These are phyloP conservation scores for Mortierella sp. DNA, from an alignment of 371 early-diverging fungal species.

Conservation along the genomic window DNA sequence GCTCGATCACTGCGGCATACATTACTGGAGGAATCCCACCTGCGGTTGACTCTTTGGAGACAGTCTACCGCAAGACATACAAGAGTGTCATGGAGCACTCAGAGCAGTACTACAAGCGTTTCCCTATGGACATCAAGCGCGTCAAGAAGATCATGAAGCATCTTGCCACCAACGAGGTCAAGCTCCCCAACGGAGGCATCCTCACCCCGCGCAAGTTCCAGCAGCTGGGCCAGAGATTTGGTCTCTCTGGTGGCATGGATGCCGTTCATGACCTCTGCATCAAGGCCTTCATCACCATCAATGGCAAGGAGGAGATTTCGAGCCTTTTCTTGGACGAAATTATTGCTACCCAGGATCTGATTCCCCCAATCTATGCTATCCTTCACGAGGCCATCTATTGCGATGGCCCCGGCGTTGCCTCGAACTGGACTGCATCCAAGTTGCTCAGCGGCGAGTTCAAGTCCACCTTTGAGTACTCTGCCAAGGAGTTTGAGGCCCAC, in stretches of 20 bases:
- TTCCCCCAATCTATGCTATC: slow-evolving; percentile 72
- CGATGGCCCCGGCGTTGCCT: slow-evolving; percentile 67
- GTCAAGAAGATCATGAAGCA: slow-evolving; percentile 72
- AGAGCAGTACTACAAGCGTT: slow-evolving; percentile 75
- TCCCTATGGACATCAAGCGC: slow-evolving; percentile 73
- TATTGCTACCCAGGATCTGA: slow-evolving; percentile 42
- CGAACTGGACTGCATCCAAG: slow-evolving; percentile 74
- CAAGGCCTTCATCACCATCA: slow-evolving; percentile 67
- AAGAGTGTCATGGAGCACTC: slow-evolving; percentile 74
- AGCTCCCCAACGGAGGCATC: slow-evolving; percentile 75
- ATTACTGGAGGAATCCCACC: slow-evolving; percentile 87
- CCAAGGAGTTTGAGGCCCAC: slow-evolving; percentile 65
- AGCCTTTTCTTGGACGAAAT: slow-evolving; percentile 64
- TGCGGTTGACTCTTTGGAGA: slow-evolving; percentile 71
- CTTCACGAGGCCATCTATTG: slow-evolving; percentile 83
- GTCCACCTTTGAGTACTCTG: slow-evolving; percentile 62
- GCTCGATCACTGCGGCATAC: slow-evolving; percentile 74
- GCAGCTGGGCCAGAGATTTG: slow-evolving; percentile 80
- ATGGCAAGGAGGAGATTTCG: slow-evolving; percentile 64
- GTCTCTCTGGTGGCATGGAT: slow-evolving; percentile 78
- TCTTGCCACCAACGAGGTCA: slow-evolving; percentile 63
- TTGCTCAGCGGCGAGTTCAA: slow-evolving; percentile 64
- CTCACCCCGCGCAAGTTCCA: slow-evolving; percentile 81
- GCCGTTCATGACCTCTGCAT: slow-evolving; percentile 71
- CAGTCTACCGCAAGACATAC: slow-evolving; percentile 75